phyloP scores from a whole-genome alignment of 345 rosid genomes.

The Eucalyptus polyanthemos region DNA sequence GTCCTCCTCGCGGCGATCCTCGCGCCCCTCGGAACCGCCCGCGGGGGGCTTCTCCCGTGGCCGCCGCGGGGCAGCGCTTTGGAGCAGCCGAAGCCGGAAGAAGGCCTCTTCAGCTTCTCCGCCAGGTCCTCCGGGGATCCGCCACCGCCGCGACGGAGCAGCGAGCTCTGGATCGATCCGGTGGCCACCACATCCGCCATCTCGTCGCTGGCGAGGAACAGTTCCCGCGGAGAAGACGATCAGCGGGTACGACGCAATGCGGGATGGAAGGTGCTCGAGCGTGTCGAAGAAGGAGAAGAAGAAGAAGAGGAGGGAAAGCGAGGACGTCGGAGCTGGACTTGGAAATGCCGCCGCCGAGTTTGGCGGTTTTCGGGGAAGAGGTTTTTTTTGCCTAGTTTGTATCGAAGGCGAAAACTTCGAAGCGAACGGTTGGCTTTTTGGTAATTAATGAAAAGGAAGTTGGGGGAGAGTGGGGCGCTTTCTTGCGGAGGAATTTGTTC shows the following conservation, averaged over 20 bases:
- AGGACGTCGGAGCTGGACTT: background rate
- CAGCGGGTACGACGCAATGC: background rate
- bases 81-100: slow-evolving; percentile 37
- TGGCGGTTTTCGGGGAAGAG: slow-evolving; percentile 20
- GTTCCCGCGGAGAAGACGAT: background rate
- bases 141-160: slow-evolving; percentile 17
- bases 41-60: slow-evolving; percentile 2
- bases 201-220: background rate
- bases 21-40: slow-evolving; percentile 12
- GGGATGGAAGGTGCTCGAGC: background rate
- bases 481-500: background rate
- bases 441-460: background rate
- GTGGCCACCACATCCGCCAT: slow-evolving; percentile 87
- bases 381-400: slow-evolving; percentile 27
- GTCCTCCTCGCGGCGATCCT: slow-evolving; percentile 36
- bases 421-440: background rate
- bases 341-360: slow-evolving; percentile 37
- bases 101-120: slow-evolving; percentile 23
- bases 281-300: background rate
- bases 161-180: slow-evolving; percentile 43
- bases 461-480: too few relatives aligned
- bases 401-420: slow-evolving; percentile 17
- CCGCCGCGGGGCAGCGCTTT: slow-evolving; percentile 19
- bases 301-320: background rate
- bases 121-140: slow-evolving; percentile 36